Base-by-base conservation (phyloP, 2,329 filamentous ascomycete genomes). In the Trichophyton verrucosum region DNA sequence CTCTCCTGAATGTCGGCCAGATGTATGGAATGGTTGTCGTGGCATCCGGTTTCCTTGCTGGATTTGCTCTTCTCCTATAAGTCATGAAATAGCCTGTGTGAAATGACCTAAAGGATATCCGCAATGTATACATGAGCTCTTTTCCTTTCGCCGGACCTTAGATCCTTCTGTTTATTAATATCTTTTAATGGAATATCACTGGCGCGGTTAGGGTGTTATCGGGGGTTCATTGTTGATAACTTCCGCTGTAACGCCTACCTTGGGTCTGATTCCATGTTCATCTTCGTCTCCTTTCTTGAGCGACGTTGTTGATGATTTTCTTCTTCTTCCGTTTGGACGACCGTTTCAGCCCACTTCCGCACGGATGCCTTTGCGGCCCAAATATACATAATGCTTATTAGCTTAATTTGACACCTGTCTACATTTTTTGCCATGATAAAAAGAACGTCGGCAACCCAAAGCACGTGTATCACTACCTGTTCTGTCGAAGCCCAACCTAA, bases 21-120 rank as follows among this genome's bases (percentile, higher is more conserved):
- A 76, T 80, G 30, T 85, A 84, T 67, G 81, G 83, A 40, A 70
- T 84, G 15, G 76, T 78, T 57, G 72, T 81, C 11, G 70, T 86
- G 5, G 73, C 81, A 47, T 78, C 77, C 58, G 78, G 79, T 36
- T 73, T 86, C 60, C 77, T 84, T 64, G 78, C 80, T 47, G 84
- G 82, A 15, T 84, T 86, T 66, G 78, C 82, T 51, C 63, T 77
- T 61, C 66, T 82, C 63, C 72, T 83, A 55, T 55, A 55, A 36
- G 27, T 55, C 15, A 55, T 55, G 51, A 55, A 20, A 15, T 27
- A 20, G 51, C 30, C 51, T 33, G 51, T 24, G 46, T 22, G 20
- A 51, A 51, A n/a, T 15, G 24, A 17, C 30, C 30, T 55, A 9
- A 30, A 15, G 51, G 15, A 33, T 55, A 55, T 36, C 33, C 51